phyloP scores from a whole-genome alignment of 495 filamentous ascomycete species.

The Aspergillus wentii region DNA sequence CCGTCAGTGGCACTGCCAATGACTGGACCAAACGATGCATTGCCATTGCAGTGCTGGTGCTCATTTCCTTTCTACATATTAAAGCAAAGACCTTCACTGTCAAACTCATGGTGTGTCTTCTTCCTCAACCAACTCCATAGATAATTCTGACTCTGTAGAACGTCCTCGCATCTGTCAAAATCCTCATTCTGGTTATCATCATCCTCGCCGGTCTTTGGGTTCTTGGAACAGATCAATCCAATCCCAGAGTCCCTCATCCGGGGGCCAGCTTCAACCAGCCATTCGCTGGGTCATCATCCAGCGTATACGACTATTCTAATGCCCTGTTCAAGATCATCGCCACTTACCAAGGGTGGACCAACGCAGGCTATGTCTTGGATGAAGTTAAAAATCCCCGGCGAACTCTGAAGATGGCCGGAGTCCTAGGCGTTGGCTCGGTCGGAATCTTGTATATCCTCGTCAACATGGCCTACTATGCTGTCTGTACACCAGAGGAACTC shows the following conservation, averaged over 20 bases:
- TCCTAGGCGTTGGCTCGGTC: conserved; percentile 52
- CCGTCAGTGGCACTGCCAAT: conserved; percentile 14
- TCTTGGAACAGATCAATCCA: conserved; percentile 21
- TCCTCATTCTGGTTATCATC: conserved; percentile 35
- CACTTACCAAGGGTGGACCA: conserved; percentile 60
- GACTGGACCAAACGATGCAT: conserved; percentile 29
- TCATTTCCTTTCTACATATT: conserved; percentile 27
- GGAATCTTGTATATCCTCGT: conserved; percentile 58
- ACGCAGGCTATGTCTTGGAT: conserved; percentile 67
- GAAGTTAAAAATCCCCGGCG: conserved; percentile 65
- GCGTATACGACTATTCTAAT: conserved; percentile 33
- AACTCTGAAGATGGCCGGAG: conserved; percentile 56
- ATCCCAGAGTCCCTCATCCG: conserved; percentile 27
- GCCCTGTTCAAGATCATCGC: conserved; percentile 67
- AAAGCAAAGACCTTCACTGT: conserved; percentile 17
- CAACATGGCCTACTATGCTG: conserved; percentile 64
- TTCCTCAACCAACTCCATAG: neutral
- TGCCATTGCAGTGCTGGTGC: conserved; percentile 23
- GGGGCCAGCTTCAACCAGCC: conserved; percentile 24
- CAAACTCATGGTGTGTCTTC: neutral
- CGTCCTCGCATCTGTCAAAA: conserved; percentile 28
- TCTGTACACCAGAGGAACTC: conserved; percentile 59
- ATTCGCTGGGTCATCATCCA: conserved; percentile 31
- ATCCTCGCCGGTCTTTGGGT: conserved; percentile 34
- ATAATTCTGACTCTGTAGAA: conserved; percentile 13